Conservation (phyloP, 176 grass and related monocot genomes). For the Lolium rigidum region DNA sequence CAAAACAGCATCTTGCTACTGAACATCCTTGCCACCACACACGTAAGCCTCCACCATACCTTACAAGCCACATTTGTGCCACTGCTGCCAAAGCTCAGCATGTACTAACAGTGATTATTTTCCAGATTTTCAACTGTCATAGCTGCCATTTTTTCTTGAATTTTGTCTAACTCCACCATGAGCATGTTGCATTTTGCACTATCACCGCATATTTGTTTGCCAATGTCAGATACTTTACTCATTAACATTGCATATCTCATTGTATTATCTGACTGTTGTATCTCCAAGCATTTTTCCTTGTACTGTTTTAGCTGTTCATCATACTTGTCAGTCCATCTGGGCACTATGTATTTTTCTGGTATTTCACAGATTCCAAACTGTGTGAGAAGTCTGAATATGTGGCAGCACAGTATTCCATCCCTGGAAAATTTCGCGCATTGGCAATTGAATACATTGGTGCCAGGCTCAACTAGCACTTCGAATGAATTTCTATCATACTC, state of each 20-base stretch:
- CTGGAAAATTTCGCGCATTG: slow-evolving; percentile 36
- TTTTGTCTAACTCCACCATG: slow-evolving; percentile 34
- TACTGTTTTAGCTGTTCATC: slow-evolving; percentile 4
- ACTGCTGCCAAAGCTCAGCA: background rate
- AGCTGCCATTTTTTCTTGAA: background rate
- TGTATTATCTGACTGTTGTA: slow-evolving; percentile 6
- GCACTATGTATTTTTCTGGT: slow-evolving; percentile 24
- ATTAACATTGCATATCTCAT: slow-evolving; percentile 24
- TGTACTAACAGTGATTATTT: background rate
- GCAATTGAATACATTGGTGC: slow-evolving; percentile 2
- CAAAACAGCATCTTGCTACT: background rate
- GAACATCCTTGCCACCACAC: background rate
- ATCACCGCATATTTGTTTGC: slow-evolving; percentile 1
- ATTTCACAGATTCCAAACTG: slow-evolving; percentile 29
- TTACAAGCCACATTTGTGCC: background rate
- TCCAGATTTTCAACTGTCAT: background rate
- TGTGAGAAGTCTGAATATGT: slow-evolving; percentile 43
- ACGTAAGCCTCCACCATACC: background rate
- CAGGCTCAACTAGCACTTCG: slow-evolving; percentile 23
- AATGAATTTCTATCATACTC: slow-evolving; percentile 17
- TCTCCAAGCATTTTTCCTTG: slow-evolving; percentile 3
- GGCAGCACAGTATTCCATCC: slow-evolving; percentile 41
- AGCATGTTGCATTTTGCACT: background rate
- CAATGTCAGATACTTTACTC: slow-evolving; percentile 12
- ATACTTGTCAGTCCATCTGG: slow-evolving; percentile 35